Conservation (phyloP, 192 early-diverging fungal genomes). For the Entomortierella beljakovae region DNA sequence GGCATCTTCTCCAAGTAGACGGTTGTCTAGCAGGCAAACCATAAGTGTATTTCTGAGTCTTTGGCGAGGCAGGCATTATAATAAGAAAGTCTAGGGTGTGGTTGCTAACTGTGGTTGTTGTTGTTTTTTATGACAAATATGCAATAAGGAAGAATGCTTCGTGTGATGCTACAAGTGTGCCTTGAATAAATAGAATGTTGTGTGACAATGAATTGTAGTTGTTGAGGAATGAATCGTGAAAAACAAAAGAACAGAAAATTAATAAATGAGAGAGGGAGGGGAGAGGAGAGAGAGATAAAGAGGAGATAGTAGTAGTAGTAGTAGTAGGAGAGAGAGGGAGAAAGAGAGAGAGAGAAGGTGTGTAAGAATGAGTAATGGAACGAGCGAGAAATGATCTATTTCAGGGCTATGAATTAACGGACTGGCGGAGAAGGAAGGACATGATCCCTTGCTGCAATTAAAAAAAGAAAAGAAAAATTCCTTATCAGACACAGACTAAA, state of each 20-base stretch:
- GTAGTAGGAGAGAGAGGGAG: not conserved
- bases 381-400: not conserved
- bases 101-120: not conserved
- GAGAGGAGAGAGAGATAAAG: not conserved
- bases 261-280: not conserved
- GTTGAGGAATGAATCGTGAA: not conserved
- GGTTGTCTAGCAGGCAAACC: slow-evolving; percentile 31
- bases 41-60: slow-evolving; percentile 19
- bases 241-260: not conserved
- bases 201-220: too few relatives aligned
- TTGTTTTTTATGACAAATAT: too few relatives aligned
- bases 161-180: too few relatives aligned
- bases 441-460: too few relatives aligned
- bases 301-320: not conserved
- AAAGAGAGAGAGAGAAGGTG: not conserved
- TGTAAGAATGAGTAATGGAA: too few relatives aligned
- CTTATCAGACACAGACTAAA: too few relatives aligned
- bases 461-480: too few relatives aligned
- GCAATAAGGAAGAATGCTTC: too few relatives aligned
- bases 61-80: slow-evolving; percentile 42
- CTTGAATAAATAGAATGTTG: too few relatives aligned
- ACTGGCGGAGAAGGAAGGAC: too few relatives aligned
- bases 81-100: not conserved
- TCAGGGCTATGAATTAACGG: not conserved
- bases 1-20: slow-evolving; percentile 31